Base-by-base conservation (phyloP, 1,284 basidiomycete species). In the Psilocybe mexicana region DNA sequence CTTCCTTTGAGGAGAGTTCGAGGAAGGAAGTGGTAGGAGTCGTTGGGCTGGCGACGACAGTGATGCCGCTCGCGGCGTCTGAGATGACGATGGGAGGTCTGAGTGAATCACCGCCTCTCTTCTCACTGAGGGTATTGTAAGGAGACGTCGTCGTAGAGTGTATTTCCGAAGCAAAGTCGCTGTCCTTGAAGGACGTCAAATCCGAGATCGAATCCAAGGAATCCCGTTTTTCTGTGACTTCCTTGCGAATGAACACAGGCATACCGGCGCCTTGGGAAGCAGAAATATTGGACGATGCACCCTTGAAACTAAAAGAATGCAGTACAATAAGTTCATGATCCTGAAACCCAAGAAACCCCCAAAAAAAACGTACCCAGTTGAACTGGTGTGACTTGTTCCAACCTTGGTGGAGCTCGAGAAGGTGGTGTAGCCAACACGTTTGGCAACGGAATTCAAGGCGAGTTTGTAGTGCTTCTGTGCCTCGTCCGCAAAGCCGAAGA, bases 401-500 rank as follows among this genome's bases (percentile, higher is more conserved):
- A 66, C 33, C 49, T 63, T 66, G 24, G 63, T 61, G 2, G 52
- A 49, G 5, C 48, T 43, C 12, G 26, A 51, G 33, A 48, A 48
- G 10, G 59, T 55, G 2, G 65, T 56, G 52, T 63, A 55, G 14
- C 69, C 69, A 26, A 71, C 61, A 25, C 58, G 64, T 50, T 67
- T 70, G n/a, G 64, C 63, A 40, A 69, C 63, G 23, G 63, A 63
- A 44, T 55, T 50, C 38, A 66, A 63, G 33, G 64, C 62, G 47
- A 64, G 55, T 42, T 61, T 63, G 46, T 75, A 77, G 55, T 74
- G 62, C 55, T 68, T 72, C 50, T 66, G 68, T 5, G 77, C 78
- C 61, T 79, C 80, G 11, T 72, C 68, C 10, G 77, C 75, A 57
- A 81, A 76, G 4, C 79, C 79, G 59, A 81, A 79, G 71, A 77